Evolutionary conservation across 2,329 filamentous ascomycete species (phyloP).

Genomic region (Sporothrix globosa): DNA sequence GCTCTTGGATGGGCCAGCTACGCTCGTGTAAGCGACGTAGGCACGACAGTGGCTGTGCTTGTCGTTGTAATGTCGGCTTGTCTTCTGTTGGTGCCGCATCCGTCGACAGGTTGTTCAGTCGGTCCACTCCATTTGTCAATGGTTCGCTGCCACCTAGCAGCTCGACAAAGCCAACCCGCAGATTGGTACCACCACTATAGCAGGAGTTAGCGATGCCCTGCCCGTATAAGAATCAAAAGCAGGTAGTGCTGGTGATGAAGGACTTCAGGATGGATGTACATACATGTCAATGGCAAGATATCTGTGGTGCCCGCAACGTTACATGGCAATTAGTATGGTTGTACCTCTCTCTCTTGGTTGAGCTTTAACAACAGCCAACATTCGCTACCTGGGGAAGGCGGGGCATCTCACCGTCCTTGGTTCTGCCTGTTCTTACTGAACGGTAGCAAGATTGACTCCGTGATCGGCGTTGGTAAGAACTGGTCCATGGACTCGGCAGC

Average conservation of each 20-base stretch:
- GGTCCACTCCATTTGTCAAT: neutral
- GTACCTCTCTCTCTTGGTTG: neutral
- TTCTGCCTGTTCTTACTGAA: conserved; percentile 46
- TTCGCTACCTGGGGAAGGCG: neutral
- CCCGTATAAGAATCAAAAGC: neutral
- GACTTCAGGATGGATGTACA: conserved; percentile 40
- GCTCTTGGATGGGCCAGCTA: conserved; percentile 73
- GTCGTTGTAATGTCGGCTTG: neutral
- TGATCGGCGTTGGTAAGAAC: conserved; percentile 65
- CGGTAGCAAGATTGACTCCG: conserved; percentile 60
- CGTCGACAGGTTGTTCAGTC: conserved; percentile 34
- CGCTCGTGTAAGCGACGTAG: conserved; percentile 66
- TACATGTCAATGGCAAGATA: conserved; percentile 69
- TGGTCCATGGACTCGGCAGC: conserved; percentile 58
- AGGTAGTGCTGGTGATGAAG: neutral
- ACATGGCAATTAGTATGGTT: conserved; percentile 30
- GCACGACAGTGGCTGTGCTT: conserved; percentile 30
- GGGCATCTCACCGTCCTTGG: conserved; percentile 52
- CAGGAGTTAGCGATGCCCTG: conserved; percentile 37
- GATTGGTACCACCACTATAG: conserved; percentile 67
- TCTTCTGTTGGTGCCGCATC: conserved; percentile 19
- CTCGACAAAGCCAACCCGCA: conserved; percentile 70
- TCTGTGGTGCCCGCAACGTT: conserved; percentile 44
- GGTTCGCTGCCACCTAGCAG: conserved; percentile 47
- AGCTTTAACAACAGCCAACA: neutral